A percentile compares a stretch with the other conserved stretches of the same genome.
These are phyloP conservation scores for Metschnikowia lunata DNA, from an alignment of 805 yeast genomes.

Conservation along the genomic window DNA sequence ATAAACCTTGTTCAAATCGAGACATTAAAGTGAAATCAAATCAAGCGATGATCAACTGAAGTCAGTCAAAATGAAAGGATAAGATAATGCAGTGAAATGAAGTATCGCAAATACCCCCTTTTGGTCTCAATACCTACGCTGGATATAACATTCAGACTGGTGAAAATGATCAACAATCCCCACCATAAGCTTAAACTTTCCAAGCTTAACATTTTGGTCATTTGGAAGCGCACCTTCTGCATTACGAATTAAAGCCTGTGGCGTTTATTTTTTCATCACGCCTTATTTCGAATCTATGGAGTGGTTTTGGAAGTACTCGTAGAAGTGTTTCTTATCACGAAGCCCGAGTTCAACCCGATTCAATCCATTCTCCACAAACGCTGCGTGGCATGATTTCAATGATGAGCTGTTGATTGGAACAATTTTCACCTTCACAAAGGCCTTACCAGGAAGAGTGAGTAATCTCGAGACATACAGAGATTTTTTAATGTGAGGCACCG, in stretches of 20 bases:
- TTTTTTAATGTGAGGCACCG: conserved; percentile 28
- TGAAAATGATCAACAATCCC: no score
- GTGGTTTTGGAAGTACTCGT: conserved; percentile 12
- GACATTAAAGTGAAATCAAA: neutral
- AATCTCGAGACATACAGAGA: conserved; percentile 21
- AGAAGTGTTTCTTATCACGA: conserved; percentile 28
- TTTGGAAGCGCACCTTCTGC: no score
- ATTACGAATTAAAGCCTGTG: no score
- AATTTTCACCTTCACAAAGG: conserved; percentile 26
- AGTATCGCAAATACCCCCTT: no score
- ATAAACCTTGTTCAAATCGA: neutral
- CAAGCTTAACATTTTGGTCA: no score
- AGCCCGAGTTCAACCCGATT: conserved; percentile 29
- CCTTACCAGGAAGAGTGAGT: conserved; percentile 20
- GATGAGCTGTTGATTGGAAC: conserved; percentile 21
- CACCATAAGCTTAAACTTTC: no score
- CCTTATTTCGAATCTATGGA: conserved; percentile 1
- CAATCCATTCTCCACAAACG: conserved; percentile 33
- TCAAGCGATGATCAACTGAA: no score
- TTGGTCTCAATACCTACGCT: no score
- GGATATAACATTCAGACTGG: no score
- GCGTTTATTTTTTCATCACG: no score
- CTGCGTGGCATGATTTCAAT: conserved; percentile 17
- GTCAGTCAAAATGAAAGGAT: no score
- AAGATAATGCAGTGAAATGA: no score